Evolutionary conservation across 768 basidiomycete genomes (phyloP), one percentile per base, ranked within the genome.

Genomic region (Podaxis sp.): DNA sequence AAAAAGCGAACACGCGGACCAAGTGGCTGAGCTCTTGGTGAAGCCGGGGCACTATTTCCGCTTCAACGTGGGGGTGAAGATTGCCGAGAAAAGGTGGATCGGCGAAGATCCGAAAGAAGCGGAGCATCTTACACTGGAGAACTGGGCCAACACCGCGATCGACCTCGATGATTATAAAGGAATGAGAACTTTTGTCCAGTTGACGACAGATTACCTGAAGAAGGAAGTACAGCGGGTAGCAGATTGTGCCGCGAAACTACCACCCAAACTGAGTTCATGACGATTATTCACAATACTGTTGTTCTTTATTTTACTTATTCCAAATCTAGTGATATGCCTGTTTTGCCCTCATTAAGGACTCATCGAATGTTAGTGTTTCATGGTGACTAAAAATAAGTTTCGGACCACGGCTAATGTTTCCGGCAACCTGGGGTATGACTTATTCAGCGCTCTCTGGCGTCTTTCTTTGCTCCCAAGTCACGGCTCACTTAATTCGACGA

Each of bases 31-130:
- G 25, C 41, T 27, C 9, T 59, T 68, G 37, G 62, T 59, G 51
- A 65, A 63, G 24, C 59, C 64, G 24, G 66, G 66, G 8, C 56
- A 36, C 15, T 71, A 71, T 61, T 69, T 64, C 64, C 69, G 70
- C 4, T 71, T 71, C 61, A 70, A 71, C 43, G 57, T 69, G 13
- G 71, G 67, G 2, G 64, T 63, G 55, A 70, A 68, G 52, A 61
- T 70, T 12, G 63, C 64, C 6, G 63, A 68, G 62, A 68, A 65
- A 59, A 57, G 64, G 13, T 70, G 69, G 69, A 59, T 67, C 29
- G 63, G 64, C 9, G 47, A 38, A 3, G 22, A 65, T 22, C 41
- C 64, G 4, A 41, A 67, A 55, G 47, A 63, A 9, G 60, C 64
- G 17, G 63, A 67, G 37, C 57, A 59, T 7, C 60, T 67, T 38